These are phyloP conservation scores for Penicillium herquei DNA, from an alignment of 495 filamentous ascomycete species.

Conservation along the genomic window DNA sequence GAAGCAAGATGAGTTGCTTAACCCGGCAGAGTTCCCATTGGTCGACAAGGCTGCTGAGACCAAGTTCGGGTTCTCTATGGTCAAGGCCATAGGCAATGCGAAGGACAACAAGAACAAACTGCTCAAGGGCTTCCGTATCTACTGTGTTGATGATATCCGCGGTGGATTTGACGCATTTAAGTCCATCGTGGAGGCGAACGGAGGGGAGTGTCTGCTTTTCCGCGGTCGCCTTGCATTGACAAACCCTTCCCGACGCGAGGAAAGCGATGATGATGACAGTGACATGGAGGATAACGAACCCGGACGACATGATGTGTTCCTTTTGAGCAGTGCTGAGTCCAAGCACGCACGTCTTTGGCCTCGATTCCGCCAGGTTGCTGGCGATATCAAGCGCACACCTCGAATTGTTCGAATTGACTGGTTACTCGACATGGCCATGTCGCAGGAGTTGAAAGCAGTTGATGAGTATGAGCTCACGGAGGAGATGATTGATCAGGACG, in stretches of 20 bases:
- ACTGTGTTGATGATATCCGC: constrained; percentile 71
- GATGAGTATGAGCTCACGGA: constrained; percentile 57
- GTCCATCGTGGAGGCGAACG: constrained; percentile 82
- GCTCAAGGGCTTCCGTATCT: constrained; percentile 69
- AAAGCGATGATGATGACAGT: constrained; percentile 46
- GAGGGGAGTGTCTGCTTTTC: constrained; percentile 77
- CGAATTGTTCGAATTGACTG: constrained; percentile 81
- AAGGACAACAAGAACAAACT: constrained; percentile 72
- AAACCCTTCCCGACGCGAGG: constrained; percentile 45
- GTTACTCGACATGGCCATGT: constrained; percentile 86
- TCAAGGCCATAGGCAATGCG: constrained; percentile 63
- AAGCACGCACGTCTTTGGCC: constrained; percentile 76
- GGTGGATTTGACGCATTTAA: constrained; percentile 82
- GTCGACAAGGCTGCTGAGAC: constrained; percentile 69
- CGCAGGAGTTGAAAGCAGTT: constrained; percentile 67
- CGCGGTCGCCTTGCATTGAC: constrained; percentile 63
- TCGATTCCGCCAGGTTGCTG: constrained; percentile 74
- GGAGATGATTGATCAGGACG: constrained; percentile 26
- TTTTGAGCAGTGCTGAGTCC: constrained; percentile 62
- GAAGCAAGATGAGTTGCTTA: constrained; percentile 54
- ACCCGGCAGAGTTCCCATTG: constrained; percentile 61
- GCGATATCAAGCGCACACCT: constrained; percentile 66
- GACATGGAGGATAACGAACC: constrained; percentile 53
- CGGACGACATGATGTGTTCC: constrained; percentile 69
- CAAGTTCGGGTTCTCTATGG: constrained; percentile 64